These are phyloP conservation scores for Pythium grandisporangium DNA, from an alignment of 352 stramenopile species.

Conservation along the genomic window DNA sequence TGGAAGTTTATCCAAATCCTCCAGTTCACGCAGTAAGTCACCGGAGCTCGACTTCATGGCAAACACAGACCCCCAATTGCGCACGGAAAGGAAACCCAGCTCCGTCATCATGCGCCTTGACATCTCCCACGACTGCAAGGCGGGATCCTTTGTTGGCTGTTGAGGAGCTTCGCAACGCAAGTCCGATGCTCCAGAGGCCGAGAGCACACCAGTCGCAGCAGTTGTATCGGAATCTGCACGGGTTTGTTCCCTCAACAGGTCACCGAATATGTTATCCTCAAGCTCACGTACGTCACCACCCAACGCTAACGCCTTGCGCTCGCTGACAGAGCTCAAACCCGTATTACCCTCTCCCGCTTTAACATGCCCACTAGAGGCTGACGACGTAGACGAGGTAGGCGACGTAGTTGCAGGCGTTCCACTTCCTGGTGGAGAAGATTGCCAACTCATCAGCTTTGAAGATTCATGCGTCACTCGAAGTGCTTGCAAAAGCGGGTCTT, in stretches of 20 bases:
- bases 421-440: conserved; percentile 12
- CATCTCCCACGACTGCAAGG: conserved; percentile 60
- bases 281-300: conserved; percentile 37
- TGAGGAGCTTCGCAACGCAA: conserved; percentile 27
- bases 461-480: conserved; percentile 50
- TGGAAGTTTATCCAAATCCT: conserved; percentile 63
- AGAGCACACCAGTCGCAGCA: too few relatives aligned
- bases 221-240: conserved; percentile 36
- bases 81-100: conserved; percentile 70
- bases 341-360: conserved; percentile 61
- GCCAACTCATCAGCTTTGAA: conserved; percentile 69
- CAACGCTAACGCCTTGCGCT: conserved; percentile 45
- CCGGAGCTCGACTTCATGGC: conserved; percentile 50
- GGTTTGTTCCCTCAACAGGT: conserved; percentile 48
- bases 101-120: conserved; percentile 80
- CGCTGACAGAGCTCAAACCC: conserved; percentile 48
- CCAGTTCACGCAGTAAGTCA: conserved; percentile 19
- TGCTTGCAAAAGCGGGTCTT: conserved; percentile 54
- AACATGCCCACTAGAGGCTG: too few relatives aligned
- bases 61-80: conserved; percentile 81
- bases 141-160: conserved; percentile 37
- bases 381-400: conserved; percentile 13
- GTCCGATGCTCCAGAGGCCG: neutral
- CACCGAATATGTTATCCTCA: conserved; percentile 61
- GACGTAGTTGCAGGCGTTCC: conserved; percentile 7